Conservation (phyloP, 768 basidiomycete species). For the Tylopilus subfusipes region DNA sequence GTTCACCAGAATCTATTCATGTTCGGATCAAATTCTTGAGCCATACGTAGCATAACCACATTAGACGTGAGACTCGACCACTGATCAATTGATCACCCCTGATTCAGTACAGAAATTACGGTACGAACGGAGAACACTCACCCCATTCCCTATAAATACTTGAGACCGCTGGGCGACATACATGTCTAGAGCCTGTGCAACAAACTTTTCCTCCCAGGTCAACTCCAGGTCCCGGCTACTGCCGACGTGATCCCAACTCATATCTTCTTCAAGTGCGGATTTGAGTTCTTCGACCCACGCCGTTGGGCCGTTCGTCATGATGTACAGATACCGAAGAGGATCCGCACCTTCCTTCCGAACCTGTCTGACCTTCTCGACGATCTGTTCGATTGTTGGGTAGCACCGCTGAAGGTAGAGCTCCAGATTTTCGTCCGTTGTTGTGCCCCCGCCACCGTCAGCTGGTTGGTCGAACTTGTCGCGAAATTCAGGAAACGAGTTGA, state of each 20-base stretch:
- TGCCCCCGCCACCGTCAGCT: neutral
- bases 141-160: conserved; percentile 53
- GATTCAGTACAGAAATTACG: conserved; percentile 1
- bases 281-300: conserved; percentile 44
- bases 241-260: conserved; percentile 39
- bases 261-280: conserved; percentile 28
- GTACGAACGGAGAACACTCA: conserved; percentile 21
- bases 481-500: conserved; percentile 43
- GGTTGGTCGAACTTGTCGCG: conserved; percentile 37
- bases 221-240: conserved; percentile 44
- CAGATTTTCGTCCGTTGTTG: conserved; percentile 2
- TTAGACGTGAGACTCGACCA: conserved; percentile 44
- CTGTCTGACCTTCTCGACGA: conserved; percentile 38
- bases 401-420: conserved; percentile 37
- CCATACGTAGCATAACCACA: conserved; percentile 37
- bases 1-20: conserved; percentile 38
- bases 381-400: conserved; percentile 41
- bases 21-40: conserved; percentile 23
- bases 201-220: conserved; percentile 40
- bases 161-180: conserved; percentile 45
- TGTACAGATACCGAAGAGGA: conserved; percentile 38
- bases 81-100: conserved; percentile 29
- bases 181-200: conserved; percentile 50
- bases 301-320: conserved; percentile 45
- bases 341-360: conserved; percentile 27